A percentile compares a stretch with the other conserved stretches of the same genome.
Conservation (phyloP, 352 stramenopile genomes). For the Phytophthora niederhauseri region DNA sequence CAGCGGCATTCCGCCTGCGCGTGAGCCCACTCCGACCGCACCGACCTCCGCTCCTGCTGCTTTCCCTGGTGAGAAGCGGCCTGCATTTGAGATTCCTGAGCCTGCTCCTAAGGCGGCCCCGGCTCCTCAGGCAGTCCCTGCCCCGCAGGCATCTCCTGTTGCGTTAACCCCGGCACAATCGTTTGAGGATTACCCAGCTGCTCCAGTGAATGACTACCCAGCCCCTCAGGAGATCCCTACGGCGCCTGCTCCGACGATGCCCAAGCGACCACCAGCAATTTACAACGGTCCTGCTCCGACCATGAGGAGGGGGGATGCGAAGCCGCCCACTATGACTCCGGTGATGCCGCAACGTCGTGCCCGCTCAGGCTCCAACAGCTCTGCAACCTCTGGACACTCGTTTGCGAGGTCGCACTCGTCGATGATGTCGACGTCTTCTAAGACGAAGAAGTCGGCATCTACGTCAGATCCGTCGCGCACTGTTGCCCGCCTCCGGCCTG, state of each 20-base stretch:
- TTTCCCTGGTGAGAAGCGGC: constrained; percentile 41
- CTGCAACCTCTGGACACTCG: constrained; percentile 76
- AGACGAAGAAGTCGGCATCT: constrained; percentile 64
- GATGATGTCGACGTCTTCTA: constrained; percentile 79
- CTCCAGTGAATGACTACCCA: constrained; percentile 24
- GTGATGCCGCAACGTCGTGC: constrained; percentile 45
- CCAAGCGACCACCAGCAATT: constrained; percentile 37
- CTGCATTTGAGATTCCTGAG: constrained; percentile 9
- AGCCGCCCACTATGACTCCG: constrained; percentile 29
- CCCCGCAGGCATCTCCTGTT: constrained; percentile 21
- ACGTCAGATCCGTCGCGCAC: constrained; percentile 64
- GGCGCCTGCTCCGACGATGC: constrained; percentile 17
- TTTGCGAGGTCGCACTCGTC: constrained; percentile 82
- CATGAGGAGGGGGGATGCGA: constrained; percentile 25
- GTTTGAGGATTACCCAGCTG: constrained; percentile 29
- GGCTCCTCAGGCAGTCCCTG: constrained; percentile 6
- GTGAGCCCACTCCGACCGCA: constrained; percentile 24
- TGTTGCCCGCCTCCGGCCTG: constrained; percentile 77
- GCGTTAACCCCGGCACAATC: constrained; percentile 12
- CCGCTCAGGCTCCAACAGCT: constrained; percentile 76
- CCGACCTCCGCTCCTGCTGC: constrained; percentile 58
- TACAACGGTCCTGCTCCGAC: constrained; percentile 43
- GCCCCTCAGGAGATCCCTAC: constrained; percentile 23
- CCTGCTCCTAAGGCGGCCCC: constrained; percentile 1
- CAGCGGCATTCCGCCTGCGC: constrained; percentile 25